Percentiles rank a stretch among this genome's conserved stretches.
Conservation (phyloP, 2,329 filamentous ascomycete genomes). For the Mycosphaerella sp. region DNA sequence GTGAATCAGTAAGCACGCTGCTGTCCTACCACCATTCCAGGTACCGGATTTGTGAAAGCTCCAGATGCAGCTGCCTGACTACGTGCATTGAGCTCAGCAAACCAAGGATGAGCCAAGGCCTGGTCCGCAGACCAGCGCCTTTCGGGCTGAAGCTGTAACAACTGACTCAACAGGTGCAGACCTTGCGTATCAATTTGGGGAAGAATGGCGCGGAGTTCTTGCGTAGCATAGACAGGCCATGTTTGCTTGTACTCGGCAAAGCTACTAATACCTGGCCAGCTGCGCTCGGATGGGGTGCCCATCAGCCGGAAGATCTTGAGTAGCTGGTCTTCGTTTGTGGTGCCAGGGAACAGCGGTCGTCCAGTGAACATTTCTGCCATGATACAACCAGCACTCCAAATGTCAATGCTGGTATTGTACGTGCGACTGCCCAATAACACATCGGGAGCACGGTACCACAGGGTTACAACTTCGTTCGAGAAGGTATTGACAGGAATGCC, state of each 20-base stretch:
- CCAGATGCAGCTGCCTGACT: constrained; percentile 20
- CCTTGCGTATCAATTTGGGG: constrained; percentile 84
- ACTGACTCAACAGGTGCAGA: constrained; percentile 77
- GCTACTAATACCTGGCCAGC: constrained; percentile 90
- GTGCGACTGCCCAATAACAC: constrained; percentile 89
- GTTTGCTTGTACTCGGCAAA: constrained; percentile 97
- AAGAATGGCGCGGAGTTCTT: constrained; percentile 78
- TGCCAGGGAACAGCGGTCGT: constrained; percentile 89
- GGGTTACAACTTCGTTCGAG: constrained; percentile 93
- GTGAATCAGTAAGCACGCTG: constrained; percentile 25
- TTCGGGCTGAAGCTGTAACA: constrained; percentile 90
- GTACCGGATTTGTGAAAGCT: constrained; percentile 21
- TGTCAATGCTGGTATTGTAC: constrained; percentile 99
- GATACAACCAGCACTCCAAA: constrained; percentile 98
- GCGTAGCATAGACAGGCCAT: constrained; percentile 90
- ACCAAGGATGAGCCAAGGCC: constrained; percentile 88
- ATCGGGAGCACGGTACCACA: constrained; percentile 96
- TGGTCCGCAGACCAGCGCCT: constrained; percentile 82
- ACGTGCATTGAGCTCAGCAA: constrained; percentile 58
- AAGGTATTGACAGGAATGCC: constrained; percentile 98
- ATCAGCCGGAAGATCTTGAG: constrained; percentile 97
- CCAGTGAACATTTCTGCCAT: constrained; percentile 99
- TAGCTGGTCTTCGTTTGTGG: constrained; percentile 96
- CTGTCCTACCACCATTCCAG: constrained; percentile 18
- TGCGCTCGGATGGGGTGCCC: constrained; percentile 92